These are phyloP conservation scores for Mortierella sp. DNA, from an alignment of 371 early-diverging fungal species.

Conservation along the genomic window DNA sequence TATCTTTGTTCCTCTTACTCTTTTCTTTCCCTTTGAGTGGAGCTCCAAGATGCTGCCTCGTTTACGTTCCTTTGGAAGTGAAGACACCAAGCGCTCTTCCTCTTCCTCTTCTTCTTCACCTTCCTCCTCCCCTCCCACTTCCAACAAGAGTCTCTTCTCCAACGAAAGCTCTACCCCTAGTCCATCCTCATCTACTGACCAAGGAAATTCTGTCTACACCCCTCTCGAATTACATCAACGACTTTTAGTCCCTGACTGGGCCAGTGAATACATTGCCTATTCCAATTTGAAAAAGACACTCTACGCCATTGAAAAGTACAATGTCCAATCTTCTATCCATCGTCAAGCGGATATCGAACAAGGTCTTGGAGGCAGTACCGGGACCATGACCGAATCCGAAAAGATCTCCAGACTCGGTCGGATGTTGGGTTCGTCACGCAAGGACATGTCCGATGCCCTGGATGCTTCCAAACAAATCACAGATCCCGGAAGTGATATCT, in stretches of 20 bases:
- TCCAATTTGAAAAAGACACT: constrained; percentile 49
- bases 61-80: too few species aligned
- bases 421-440: constrained; percentile 16
- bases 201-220: too few species aligned
- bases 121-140: not conserved
- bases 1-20: not conserved
- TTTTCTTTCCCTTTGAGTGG: too few species aligned
- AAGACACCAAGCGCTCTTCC: not conserved
- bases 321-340: constrained; percentile 29
- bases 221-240: too few species aligned
- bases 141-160: too few species aligned
- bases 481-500: constrained; percentile 30
- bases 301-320: constrained; percentile 50
- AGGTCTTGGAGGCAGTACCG: constrained; percentile 7
- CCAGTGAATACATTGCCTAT: constrained; percentile 51
- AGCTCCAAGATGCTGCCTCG: too few species aligned
- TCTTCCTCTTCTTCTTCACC: not conserved
- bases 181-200: too few species aligned
- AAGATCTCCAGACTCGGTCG: constrained; percentile 23
- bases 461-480: constrained; percentile 22
- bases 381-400: constrained; percentile 12
- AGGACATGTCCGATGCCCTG: constrained; percentile 2
- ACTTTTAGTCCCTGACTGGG: constrained; percentile 50
- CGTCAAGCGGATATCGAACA: constrained; percentile 36
- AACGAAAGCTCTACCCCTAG: too few species aligned